phyloP scores from a whole-genome alignment of 257 asterid species.

The Nicotiana tomentosiformis region DNA sequence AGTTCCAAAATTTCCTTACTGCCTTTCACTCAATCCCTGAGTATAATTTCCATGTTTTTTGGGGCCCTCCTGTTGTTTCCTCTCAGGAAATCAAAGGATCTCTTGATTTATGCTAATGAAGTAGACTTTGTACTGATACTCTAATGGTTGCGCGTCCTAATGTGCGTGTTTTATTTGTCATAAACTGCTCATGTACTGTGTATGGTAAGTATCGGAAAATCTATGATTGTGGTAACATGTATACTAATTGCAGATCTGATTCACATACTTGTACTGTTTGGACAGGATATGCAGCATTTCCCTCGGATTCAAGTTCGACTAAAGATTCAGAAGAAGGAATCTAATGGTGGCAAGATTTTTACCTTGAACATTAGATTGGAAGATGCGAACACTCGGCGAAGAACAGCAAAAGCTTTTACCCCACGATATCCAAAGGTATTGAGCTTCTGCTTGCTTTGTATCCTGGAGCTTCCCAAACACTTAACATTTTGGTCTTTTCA shows the following conservation, averaged over 20 bases:
- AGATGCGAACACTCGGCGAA: conserved; percentile 39
- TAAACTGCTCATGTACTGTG: background rate
- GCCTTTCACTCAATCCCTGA: background rate
- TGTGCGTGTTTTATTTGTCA: background rate
- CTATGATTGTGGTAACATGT: background rate
- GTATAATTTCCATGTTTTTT: background rate
- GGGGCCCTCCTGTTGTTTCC: background rate
- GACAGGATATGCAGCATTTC: conserved; percentile 67
- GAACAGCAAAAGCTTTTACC: conserved; percentile 60
- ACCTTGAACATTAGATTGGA: conserved; percentile 64
- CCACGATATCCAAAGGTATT: conserved; percentile 92
- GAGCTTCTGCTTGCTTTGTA: background rate
- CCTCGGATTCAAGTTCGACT: conserved; percentile 58
- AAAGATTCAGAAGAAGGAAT: conserved; percentile 48
- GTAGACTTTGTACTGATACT: background rate
- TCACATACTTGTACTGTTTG: conserved; percentile 5
- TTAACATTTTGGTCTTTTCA: conserved; percentile 30
- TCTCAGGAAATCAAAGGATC: background rate
- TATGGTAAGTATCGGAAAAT: background rate
- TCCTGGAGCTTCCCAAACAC: conserved; percentile 5
- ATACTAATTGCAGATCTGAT: background rate
- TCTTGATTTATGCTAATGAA: background rate
- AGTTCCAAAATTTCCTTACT: background rate
- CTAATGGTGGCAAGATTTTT: conserved; percentile 23
- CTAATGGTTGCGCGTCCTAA: background rate